phyloP scores from a whole-genome alignment of 2,329 filamentous ascomycete species.

The Clarireedia homoeocarpa region DNA sequence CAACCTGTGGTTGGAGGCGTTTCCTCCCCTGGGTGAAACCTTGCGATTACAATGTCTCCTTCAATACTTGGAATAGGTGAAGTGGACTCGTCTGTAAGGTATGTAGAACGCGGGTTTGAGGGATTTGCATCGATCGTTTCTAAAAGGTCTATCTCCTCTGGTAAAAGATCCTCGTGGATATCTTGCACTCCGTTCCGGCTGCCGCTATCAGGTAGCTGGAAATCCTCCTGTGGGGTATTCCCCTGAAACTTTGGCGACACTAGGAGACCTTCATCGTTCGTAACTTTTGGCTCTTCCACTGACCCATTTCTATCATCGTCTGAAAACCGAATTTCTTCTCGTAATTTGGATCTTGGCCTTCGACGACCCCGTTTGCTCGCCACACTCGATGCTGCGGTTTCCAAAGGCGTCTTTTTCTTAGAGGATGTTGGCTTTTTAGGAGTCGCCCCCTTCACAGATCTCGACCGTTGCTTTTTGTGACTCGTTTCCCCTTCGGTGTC shows the following conservation, averaged over 20 bases:
- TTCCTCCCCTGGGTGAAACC: conserved; percentile 21
- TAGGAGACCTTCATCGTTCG: conserved; percentile 13
- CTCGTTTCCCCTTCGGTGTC: conserved; percentile 14
- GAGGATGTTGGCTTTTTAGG: conserved; percentile 16
- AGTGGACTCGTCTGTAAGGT: conserved; percentile 20
- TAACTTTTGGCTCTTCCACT: conserved; percentile 15
- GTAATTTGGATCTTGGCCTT: conserved; percentile 6
- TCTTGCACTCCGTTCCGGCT: not conserved
- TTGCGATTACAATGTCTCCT: conserved; percentile 22
- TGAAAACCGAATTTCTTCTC: conserved; percentile 7
- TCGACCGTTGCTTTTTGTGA: conserved; percentile 24
- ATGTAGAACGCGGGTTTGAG: conserved; percentile 9
- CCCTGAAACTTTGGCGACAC: conserved; percentile 6
- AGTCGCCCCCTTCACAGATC: conserved; percentile 18
- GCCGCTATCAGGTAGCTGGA: not conserved
- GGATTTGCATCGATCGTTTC: conserved; percentile 3
- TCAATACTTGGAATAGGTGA: conserved; percentile 9
- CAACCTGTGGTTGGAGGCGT: conserved; percentile 20
- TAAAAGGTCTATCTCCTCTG: conserved; percentile 8
- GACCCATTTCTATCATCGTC: conserved; percentile 20
- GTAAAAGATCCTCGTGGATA: conserved; percentile 2
- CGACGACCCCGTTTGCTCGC: conserved; percentile 2
- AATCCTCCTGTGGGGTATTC: no score
- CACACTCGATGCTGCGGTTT: conserved; percentile 1
- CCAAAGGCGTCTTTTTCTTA: conserved; percentile 3